Conservation (phyloP, 768 basidiomycete genomes). For the Leccinum incarnatum region DNA sequence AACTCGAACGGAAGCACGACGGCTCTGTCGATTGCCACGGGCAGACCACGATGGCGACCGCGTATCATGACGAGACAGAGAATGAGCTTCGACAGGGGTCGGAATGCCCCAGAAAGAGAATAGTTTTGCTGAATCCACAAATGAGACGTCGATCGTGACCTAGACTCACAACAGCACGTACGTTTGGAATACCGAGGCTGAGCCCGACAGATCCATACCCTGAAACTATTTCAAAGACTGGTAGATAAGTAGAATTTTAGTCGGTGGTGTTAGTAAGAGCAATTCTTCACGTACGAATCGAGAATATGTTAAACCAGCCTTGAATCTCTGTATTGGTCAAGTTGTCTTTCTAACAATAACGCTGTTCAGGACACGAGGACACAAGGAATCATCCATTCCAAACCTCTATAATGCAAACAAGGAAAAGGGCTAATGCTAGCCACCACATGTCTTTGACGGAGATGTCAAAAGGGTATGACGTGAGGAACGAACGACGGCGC, state of each 20-base stretch:
- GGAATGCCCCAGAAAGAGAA: constrained; percentile 76
- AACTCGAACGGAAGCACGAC: constrained; percentile 76
- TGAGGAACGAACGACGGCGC: constrained; percentile 17
- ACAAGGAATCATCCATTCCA: constrained; percentile 12
- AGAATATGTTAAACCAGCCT: constrained; percentile 83
- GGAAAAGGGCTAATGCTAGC: constrained; percentile 77
- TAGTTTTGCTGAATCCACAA: constrained; percentile 59
- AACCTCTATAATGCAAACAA: constrained; percentile 93
- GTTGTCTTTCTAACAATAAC: constrained; percentile 47
- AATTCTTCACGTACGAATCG: constrained; percentile 51
- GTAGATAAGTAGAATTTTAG: neutral
- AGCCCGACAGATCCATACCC: constrained; percentile 90
- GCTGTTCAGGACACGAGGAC: constrained; percentile 2
- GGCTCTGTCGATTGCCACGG: constrained; percentile 85
- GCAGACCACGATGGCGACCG: constrained; percentile 85
- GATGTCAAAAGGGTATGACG: neutral
- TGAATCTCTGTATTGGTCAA: constrained; percentile 52
- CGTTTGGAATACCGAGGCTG: constrained; percentile 81
- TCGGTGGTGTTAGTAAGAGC: neutral
- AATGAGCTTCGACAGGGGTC: constrained; percentile 83
- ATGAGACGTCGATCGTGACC: neutral
- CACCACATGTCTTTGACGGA: constrained; percentile 90
- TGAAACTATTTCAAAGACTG: constrained; percentile 85
- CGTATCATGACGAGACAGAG: constrained; percentile 89
- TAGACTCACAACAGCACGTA: constrained; percentile 34